These are phyloP conservation scores for Phaeosphaeria sp. DNA, from an alignment of 2,329 filamentous ascomycete genomes.

Conservation along the genomic window DNA sequence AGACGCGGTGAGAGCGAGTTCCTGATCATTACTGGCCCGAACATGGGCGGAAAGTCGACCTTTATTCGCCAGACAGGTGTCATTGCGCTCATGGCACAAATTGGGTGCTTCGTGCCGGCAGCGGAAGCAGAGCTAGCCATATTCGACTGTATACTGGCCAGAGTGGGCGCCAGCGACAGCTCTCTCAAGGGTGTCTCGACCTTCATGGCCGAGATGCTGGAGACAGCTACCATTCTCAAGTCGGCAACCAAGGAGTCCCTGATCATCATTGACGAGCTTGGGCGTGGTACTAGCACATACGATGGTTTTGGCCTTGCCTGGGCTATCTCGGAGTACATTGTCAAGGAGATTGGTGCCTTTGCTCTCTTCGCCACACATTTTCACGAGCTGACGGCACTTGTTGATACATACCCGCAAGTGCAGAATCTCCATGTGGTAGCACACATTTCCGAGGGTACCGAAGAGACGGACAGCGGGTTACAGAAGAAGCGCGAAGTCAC, in stretches of 20 bases:
- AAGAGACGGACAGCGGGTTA: conserved; percentile 51
- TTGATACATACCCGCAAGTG: conserved; percentile 85
- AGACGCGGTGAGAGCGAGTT: conserved; percentile 82
- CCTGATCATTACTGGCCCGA: conserved; percentile 94
- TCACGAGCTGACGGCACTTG: conserved; percentile 92
- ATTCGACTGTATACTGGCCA: conserved; percentile 95
- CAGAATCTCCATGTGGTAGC: conserved; percentile 95
- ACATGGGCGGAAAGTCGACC: conserved; percentile 99
- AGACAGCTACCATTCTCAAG: conserved; percentile 98
- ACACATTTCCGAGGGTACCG: conserved; percentile 72
- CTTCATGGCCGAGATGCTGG: conserved; percentile 99
- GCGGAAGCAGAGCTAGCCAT: conserved; percentile 89
- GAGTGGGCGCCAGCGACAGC: conserved; percentile 93
- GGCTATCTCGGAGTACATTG: conserved; percentile 97
- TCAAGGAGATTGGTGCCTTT: conserved; percentile 93
- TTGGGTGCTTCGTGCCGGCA: conserved; percentile 95
- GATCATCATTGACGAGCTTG: conserved; percentile 98
- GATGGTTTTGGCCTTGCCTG: conserved; percentile 98
- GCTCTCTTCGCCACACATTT: conserved; percentile 98
- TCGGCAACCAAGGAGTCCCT: conserved; percentile 93
- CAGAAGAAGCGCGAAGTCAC: conserved; percentile 75
- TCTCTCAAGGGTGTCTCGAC: conserved; percentile 98
- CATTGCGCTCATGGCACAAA: conserved; percentile 95
- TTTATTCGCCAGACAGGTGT: conserved; percentile 98
- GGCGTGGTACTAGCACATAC: conserved; percentile 95